Base-by-base conservation (phyloP, 2,329 filamentous ascomycete species). In the Pseudogymnoascus sp. region DNA sequence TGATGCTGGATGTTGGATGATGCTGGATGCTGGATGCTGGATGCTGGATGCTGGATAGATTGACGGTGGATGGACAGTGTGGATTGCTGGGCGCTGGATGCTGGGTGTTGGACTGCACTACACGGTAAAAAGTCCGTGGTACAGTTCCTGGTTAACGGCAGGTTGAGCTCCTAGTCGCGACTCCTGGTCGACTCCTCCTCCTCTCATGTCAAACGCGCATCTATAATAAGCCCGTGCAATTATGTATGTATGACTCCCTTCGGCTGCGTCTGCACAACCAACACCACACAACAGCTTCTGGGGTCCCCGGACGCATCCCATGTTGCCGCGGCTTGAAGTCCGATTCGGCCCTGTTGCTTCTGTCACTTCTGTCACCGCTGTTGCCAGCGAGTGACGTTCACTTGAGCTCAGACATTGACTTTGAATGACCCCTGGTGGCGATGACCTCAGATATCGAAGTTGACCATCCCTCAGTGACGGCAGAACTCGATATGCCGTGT, bases 61-160 rank as follows among this genome's bases (percentile, higher is more conserved):
- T 2, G 28, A 59, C 18, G 5, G 21, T 31, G 6, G 23, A 49
- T 49, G 49, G 28, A 36, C 16, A 18, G 28, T 36, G 53, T 36
- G 53, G 53, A 59, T 31, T 56, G 16, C n/a, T 21, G 28, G 28
- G 31, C 31, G 49, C 28, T 56, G 28, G 1, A 21, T 56, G 28
- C 49, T 56, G 28, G 49, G 49, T 34, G 49, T 28, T 56, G 49
- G 49, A 34, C 16, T 34, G n/a, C 49, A 56, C 25, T 12, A 34
- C 49, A 34, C 14, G 28, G 49, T 56, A 56, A 56, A 56, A 36
- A 14, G 28, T 56, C 49, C 49, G 28, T 56, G 28, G 28, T 36
- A 56, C 49, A 56, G 49, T 56, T 18, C 49, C 49, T 56, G 49
- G 49, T 56, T 56, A 56, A 56, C 49, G 49, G 49, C 49, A 56